Percentiles rank a stretch among this genome's conserved stretches.
Evolutionary conservation across 2,329 filamentous ascomycete genomes (phyloP).

Genomic region (Metarhizium album): DNA sequence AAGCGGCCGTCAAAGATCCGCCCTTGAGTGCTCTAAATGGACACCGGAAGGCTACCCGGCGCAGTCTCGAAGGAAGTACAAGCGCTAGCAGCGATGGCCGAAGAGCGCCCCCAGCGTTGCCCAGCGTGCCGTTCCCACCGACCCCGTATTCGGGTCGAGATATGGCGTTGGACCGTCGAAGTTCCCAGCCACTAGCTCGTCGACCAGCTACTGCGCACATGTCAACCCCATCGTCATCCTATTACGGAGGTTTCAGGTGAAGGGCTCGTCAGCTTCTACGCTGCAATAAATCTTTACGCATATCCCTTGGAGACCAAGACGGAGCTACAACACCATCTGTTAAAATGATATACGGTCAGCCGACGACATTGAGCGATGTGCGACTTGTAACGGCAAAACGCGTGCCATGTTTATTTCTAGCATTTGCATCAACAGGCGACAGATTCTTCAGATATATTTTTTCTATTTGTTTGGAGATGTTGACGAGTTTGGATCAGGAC

Average conservation of each 20-base stretch:
- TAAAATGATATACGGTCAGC: not conserved
- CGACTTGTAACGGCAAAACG: not conserved
- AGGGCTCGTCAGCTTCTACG: not conserved
- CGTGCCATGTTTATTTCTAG: not conserved
- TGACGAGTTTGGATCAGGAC: not conserved
- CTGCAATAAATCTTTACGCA: not conserved
- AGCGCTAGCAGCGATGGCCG: slow-evolving; percentile 1
- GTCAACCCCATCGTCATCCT: slow-evolving; percentile 1
- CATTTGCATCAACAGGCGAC: slow-evolving; percentile 1
- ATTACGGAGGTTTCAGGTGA: slow-evolving; percentile 2
- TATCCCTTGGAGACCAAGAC: not conserved
- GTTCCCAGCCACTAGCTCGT: slow-evolving; percentile 1
- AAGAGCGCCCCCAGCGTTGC: slow-evolving; percentile 1
- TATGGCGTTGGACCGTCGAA: not conserved
- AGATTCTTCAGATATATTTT: not conserved
- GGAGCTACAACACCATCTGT: slow-evolving; percentile 2
- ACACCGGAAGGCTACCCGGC: slow-evolving; percentile 35
- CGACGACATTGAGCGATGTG: not conserved
- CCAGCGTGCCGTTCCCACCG: not conserved
- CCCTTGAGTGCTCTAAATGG: slow-evolving; percentile 44
- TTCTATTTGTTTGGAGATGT: not conserved
- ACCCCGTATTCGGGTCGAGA: slow-evolving; percentile 3
- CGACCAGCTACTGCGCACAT: slow-evolving; percentile 3
- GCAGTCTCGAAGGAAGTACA: slow-evolving; percentile 12
- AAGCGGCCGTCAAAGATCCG: slow-evolving; percentile 47